These are phyloP conservation scores for Boletus rubroflammeus DNA, from an alignment of 768 basidiomycete genomes.

Conservation along the genomic window DNA sequence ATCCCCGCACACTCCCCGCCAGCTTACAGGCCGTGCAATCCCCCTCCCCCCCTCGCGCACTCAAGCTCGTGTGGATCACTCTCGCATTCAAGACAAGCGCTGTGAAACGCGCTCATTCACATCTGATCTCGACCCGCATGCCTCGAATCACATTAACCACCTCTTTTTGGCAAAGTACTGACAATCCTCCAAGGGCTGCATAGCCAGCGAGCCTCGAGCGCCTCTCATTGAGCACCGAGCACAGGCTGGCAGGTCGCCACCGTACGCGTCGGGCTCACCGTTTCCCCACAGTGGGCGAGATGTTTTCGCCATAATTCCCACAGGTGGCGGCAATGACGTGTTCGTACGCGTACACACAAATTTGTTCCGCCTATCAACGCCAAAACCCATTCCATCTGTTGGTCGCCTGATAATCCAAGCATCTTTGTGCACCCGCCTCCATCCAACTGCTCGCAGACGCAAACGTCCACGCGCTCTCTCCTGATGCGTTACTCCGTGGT, in stretches of 20 bases:
- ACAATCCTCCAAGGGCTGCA: not conserved
- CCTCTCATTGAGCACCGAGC: not conserved
- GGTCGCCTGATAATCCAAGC: constrained; percentile 2
- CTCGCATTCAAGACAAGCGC: not conserved
- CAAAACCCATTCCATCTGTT: constrained; percentile 26
- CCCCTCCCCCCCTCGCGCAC: not conserved
- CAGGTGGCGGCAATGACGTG: not conserved
- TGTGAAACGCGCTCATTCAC: not conserved
- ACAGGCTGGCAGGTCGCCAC: not conserved
- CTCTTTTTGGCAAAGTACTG: not conserved
- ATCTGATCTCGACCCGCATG: not conserved
- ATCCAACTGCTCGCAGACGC: constrained; percentile 12
- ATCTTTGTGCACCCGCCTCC: not conserved
- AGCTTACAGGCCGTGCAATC: not conserved
- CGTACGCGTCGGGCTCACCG: not conserved
- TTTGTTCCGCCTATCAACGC: not conserved
- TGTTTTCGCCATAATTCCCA: not conserved
- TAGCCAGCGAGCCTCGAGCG: not conserved
- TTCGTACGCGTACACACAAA: not conserved
- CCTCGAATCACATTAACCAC: not conserved
- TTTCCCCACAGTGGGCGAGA: not conserved
- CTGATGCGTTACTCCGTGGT: constrained; percentile 14
- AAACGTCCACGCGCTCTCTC: constrained; percentile 20
- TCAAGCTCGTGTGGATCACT: not conserved
- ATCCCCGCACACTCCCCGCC: not conserved